phyloP scores from a whole-genome alignment of 2,329 filamentous ascomycete species.

The Trichoderma sp. region DNA sequence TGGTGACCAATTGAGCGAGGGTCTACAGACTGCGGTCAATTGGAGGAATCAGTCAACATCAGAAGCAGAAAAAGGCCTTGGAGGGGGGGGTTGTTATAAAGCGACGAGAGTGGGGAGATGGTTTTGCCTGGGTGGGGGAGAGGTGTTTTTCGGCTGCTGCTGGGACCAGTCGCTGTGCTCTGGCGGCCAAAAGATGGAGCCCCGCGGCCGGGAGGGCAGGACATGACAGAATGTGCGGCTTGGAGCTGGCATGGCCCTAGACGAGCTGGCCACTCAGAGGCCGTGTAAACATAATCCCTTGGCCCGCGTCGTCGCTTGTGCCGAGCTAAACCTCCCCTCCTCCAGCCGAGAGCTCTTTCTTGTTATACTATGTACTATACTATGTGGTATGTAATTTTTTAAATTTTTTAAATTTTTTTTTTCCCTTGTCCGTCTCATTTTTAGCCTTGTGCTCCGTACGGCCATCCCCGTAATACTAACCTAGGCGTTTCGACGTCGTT shows the following conservation, averaged over 20 bases:
- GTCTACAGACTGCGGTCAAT: conserved; percentile 28
- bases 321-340: conserved; percentile 13
- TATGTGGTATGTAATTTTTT: neutral
- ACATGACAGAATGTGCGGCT: conserved; percentile 16
- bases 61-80: conserved; percentile 17
- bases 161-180: conserved; percentile 22
- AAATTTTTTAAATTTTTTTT: neutral
- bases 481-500: neutral
- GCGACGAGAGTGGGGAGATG: conserved; percentile 23
- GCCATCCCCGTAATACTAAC: neutral
- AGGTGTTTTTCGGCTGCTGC: conserved; percentile 25
- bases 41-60: conserved; percentile 20
- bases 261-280: conserved; percentile 26
- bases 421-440: neutral
- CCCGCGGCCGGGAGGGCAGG: conserved; percentile 15
- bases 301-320: conserved; percentile 20
- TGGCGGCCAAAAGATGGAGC: conserved; percentile 9
- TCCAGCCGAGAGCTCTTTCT: conserved; percentile 19
- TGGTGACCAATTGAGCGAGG: conserved; percentile 44
- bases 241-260: conserved; percentile 12
- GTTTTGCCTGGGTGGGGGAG: conserved; percentile 24
- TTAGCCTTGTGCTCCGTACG: neutral
- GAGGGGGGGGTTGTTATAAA: conserved; percentile 25
- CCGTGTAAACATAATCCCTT: conserved; percentile 28
- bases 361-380: too few species aligned